phyloP scores from a whole-genome alignment of 225 moss, liverwort and hornwort genomes.

The Sphagnum contortum region DNA sequence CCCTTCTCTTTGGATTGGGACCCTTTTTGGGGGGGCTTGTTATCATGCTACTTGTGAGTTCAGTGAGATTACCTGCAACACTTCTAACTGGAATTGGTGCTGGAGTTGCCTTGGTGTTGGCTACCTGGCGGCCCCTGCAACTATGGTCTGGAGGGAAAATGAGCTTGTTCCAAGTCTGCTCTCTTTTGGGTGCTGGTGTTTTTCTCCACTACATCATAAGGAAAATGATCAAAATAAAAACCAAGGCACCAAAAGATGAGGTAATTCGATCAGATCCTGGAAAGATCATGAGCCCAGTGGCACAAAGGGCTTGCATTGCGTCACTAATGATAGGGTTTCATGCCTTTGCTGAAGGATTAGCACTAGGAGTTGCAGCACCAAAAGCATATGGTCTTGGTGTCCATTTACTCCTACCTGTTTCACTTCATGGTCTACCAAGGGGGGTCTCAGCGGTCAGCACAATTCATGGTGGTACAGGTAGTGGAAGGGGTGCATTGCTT shows the following conservation, averaged over 20 bases:
- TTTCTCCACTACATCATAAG: conserved; percentile 38
- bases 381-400: conserved; percentile 24
- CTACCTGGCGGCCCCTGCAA: conserved; percentile 74
- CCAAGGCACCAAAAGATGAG: conserved; percentile 37
- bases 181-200: conserved; percentile 37
- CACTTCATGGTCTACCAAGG: conserved; percentile 64
- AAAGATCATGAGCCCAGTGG: conserved; percentile 22
- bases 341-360: conserved; percentile 40
- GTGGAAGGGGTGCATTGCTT: conserved; percentile 28
- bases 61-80: conserved; percentile 37
- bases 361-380: conserved; percentile 39
- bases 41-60: conserved; percentile 34
- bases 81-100: conserved; percentile 72
- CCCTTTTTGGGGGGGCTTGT: conserved; percentile 56
- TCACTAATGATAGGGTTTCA: conserved; percentile 43
- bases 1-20: conserved; percentile 54
- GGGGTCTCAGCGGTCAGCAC: conserved; percentile 65
- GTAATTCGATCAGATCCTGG: conserved; percentile 14
- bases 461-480: conserved; percentile 62
- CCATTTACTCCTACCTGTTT: conserved; percentile 43
- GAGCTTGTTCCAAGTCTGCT: conserved; percentile 24
- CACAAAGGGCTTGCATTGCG: conserved; percentile 30
- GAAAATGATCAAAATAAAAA: conserved; percentile 24
- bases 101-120: conserved; percentile 64
- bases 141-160: conserved; percentile 47